Conservation (phyloP, 2,329 filamentous ascomycete species). For the Aspergillus fumigatiaffinis region DNA sequence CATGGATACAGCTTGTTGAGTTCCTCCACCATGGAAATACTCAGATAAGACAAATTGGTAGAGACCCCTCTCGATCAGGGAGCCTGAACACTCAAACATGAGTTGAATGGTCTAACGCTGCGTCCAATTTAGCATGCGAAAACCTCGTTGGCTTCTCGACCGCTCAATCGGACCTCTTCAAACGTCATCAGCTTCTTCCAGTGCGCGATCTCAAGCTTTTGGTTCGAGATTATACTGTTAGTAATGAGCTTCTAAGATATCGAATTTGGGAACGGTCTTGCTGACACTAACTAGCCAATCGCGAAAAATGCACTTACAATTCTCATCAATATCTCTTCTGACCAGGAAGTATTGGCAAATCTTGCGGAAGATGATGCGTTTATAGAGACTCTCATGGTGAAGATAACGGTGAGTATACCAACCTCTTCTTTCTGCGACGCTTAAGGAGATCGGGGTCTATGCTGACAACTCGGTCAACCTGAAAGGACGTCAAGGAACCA, state of each 20-base stretch:
- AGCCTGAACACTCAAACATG: background rate
- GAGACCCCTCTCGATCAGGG: background rate
- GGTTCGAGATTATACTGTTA: conserved; percentile 74
- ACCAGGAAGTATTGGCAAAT: conserved; percentile 68
- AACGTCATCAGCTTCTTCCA: conserved; percentile 70
- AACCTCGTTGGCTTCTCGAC: conserved; percentile 82
- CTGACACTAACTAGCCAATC: conserved; percentile 59
- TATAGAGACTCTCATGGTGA: conserved; percentile 65
- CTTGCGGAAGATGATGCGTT: conserved; percentile 78
- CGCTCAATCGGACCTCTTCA: conserved; percentile 76
- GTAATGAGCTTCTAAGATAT: conserved; percentile 24
- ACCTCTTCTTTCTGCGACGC: conserved; percentile 1
- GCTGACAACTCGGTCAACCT: conserved; percentile 6
- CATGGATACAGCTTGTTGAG: conserved; percentile 54
- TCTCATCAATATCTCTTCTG: conserved; percentile 79
- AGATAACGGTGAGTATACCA: conserved; percentile 68
- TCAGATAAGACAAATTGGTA: conserved; percentile 77
- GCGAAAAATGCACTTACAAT: conserved; percentile 83
- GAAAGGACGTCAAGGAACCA: conserved; percentile 56
- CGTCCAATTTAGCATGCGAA: conserved; percentile 62
- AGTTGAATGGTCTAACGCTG: background rate
- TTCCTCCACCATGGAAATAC: conserved; percentile 91
- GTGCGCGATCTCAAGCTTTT: conserved; percentile 84
- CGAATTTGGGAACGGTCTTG: background rate
- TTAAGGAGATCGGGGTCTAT: background rate